These are phyloP conservation scores for Paxillus ammoniavirescens DNA, from an alignment of 768 basidiomycete species.

Conservation along the genomic window DNA sequence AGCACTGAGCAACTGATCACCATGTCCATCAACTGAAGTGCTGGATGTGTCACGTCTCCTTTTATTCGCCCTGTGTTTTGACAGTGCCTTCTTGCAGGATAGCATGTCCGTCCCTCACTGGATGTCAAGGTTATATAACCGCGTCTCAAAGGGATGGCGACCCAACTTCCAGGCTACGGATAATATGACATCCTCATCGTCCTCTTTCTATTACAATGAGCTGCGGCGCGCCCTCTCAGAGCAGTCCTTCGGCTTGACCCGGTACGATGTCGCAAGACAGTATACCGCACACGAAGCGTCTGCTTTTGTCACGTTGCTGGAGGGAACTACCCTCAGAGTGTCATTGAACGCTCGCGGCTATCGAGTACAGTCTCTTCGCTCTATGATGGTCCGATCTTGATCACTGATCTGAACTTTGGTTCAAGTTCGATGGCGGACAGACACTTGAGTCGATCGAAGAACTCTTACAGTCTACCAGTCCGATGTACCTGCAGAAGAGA, in stretches of 20 bases:
- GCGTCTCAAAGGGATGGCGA: constrained; percentile 19
- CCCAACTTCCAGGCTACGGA: constrained; percentile 2
- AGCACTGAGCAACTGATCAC: constrained; percentile 14
- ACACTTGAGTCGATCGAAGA: constrained; percentile 60
- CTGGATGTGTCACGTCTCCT: constrained; percentile 12
- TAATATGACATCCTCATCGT: constrained; percentile 17
- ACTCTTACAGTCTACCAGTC: constrained; percentile 54
- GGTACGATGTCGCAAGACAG: constrained; percentile 39
- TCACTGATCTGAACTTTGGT: constrained; percentile 13
- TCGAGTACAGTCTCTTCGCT: constrained; percentile 37
- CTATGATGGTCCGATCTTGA: background rate
- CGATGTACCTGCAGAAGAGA: constrained; percentile 46
- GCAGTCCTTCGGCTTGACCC: constrained; percentile 54
- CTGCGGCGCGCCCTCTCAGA: constrained; percentile 54
- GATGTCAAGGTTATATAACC: constrained; percentile 29
- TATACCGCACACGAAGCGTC: constrained; percentile 46
- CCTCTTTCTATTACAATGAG: constrained; percentile 43
- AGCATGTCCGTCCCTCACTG: constrained; percentile 28
- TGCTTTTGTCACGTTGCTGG: constrained; percentile 55
- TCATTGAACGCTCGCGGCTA: constrained; percentile 55
- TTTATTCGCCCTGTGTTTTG: constrained; percentile 11
- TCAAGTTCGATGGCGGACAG: constrained; percentile 25
- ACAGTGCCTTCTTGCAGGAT: constrained; percentile 13
- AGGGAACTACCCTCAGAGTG: constrained; percentile 48
- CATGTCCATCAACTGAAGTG: constrained; percentile 20